A percentile compares a stretch with the other conserved stretches of the same genome.
These are phyloP conservation scores for Rehmannia glutinosa DNA, from an alignment of 257 asterid species.

Conservation along the genomic window DNA sequence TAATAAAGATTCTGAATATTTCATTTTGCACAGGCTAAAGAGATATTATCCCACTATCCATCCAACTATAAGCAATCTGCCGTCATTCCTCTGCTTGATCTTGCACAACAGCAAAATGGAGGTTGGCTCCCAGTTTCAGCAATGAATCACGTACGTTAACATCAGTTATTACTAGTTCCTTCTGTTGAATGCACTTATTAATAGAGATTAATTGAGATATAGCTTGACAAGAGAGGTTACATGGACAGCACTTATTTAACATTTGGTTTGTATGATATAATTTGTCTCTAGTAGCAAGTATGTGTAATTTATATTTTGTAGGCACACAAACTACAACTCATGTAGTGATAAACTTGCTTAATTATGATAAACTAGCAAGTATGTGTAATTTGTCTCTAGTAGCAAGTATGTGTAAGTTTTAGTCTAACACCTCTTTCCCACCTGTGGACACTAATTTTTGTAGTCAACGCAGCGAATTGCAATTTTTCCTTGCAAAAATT, in stretches of 20 bases:
- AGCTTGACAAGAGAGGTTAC: slow-evolving; percentile 1
- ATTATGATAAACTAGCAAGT: no score
- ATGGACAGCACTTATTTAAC: not conserved
- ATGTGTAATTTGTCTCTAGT: not conserved
- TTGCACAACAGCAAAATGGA: slow-evolving; percentile 97
- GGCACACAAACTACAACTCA: not conserved
- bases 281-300: not conserved
- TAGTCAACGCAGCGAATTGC: not conserved
- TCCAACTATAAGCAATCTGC: slow-evolving; percentile 96
- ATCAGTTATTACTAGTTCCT: not conserved
- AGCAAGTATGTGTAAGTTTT: not conserved
- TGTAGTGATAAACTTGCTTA: slow-evolving; percentile 3
- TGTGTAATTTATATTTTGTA: not conserved
- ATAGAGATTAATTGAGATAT: not conserved
- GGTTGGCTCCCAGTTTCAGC: slow-evolving; percentile 99
- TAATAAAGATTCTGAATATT: not conserved
- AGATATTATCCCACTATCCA: slow-evolving; percentile 87
- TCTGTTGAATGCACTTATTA: slow-evolving; percentile 7
- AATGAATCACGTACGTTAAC: slow-evolving; percentile 79
- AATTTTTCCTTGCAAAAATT: not conserved
- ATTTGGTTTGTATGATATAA: not conserved
- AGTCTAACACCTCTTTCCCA: not conserved
- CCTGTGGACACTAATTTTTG: not conserved
- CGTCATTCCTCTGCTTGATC: slow-evolving; percentile 91
- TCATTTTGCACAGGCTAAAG: slow-evolving; percentile 57